phyloP scores from a whole-genome alignment of 495 filamentous ascomycete species.

The Penicillium malachiteum region DNA sequence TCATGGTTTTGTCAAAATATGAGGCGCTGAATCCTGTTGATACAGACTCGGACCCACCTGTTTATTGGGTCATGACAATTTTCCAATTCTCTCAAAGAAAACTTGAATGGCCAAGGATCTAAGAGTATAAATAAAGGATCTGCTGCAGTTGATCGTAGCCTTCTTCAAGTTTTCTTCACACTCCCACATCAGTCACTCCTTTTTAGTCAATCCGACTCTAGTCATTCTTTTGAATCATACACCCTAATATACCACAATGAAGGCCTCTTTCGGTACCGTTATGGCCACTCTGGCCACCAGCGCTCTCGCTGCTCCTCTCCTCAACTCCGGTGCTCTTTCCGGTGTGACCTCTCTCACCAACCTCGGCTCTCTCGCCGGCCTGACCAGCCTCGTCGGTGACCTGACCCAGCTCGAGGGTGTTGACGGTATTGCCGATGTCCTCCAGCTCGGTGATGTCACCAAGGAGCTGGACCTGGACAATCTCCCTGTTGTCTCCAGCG shows the following conservation, averaged over 20 bases:
- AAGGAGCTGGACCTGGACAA: slow-evolving; percentile 20
- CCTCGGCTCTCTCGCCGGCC: slow-evolving; percentile 15
- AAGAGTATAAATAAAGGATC: slow-evolving; percentile 19
- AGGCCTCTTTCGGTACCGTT: slow-evolving; percentile 34
- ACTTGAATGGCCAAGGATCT: not conserved
- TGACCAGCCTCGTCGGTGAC: slow-evolving; percentile 8
- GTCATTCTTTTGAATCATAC: slow-evolving; percentile 33
- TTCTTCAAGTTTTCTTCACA: slow-evolving; percentile 18
- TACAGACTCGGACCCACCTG: slow-evolving; percentile 25
- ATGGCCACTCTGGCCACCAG: slow-evolving; percentile 35
- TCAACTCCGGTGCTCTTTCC: not conserved
- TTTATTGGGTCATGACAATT: slow-evolving; percentile 1
- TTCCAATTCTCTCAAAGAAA: not conserved
- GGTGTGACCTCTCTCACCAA: slow-evolving; percentile 8
- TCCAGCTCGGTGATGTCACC: slow-evolving; percentile 23
- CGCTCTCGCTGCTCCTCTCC: slow-evolving; percentile 33
- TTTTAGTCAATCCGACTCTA: slow-evolving; percentile 25
- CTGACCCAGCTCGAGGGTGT: slow-evolving; percentile 13
- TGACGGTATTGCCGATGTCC: slow-evolving; percentile 15
- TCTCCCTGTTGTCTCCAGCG: slow-evolving; percentile 23
- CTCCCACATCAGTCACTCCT: slow-evolving; percentile 21
- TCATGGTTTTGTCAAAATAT: not conserved
- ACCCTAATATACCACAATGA: slow-evolving; percentile 32
- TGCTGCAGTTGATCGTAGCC: slow-evolving; percentile 6
- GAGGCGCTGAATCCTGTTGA: slow-evolving; percentile 1